Conservation (phyloP, 2,329 filamentous ascomycete genomes). For the Blumeria hordei region DNA sequence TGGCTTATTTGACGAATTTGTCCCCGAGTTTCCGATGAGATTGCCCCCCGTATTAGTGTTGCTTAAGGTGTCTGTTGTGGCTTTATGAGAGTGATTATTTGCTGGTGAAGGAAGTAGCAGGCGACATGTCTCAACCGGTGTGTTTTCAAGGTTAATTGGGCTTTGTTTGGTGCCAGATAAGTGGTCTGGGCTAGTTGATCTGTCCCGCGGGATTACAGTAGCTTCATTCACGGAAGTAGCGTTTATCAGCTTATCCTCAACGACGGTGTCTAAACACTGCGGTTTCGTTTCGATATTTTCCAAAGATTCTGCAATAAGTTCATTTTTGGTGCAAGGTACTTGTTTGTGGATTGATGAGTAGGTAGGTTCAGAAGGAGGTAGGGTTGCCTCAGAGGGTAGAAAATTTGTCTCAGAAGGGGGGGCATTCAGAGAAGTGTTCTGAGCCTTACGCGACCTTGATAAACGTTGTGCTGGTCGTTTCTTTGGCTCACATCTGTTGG, state of each 20-base stretch:
- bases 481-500: slow-evolving; percentile 25
- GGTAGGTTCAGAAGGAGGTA: neutral
- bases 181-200: slow-evolving; percentile 16
- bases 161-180: slow-evolving; percentile 28
- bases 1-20: slow-evolving; percentile 20
- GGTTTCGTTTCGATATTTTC: neutral
- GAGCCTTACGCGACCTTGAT: slow-evolving; percentile 13
- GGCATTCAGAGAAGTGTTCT: slow-evolving; percentile 1
- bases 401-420: slow-evolving; percentile 16
- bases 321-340: too few relatives aligned
- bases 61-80: slow-evolving; percentile 7
- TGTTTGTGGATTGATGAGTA: neutral
- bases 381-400: slow-evolving; percentile 5
- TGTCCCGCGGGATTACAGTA: neutral
- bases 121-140: slow-evolving; percentile 34
- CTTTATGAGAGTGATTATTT: slow-evolving; percentile 36
- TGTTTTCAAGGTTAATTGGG: slow-evolving; percentile 28
- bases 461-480: slow-evolving; percentile 7
- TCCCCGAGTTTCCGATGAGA: neutral
- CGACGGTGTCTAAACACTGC: neutral
- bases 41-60: neutral
- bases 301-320: too few relatives aligned
- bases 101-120: slow-evolving; percentile 57
- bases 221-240: too few relatives aligned
- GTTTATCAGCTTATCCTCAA: neutral